Conservation (phyloP, 108 stramenopile genomes). For the Skeletonema marinoi region DNA sequence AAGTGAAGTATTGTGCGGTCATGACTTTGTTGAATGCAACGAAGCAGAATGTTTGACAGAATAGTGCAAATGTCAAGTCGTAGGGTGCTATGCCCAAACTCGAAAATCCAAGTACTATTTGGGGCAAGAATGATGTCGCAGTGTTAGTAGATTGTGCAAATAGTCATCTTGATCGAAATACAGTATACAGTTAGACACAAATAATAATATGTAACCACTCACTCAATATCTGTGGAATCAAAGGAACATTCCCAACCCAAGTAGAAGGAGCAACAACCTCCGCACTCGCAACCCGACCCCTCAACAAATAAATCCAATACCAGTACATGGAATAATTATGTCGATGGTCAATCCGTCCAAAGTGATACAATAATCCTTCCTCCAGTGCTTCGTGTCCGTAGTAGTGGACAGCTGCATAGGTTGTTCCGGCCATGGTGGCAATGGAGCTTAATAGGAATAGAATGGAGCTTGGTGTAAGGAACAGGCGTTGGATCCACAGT, state of each 20-base stretch:
- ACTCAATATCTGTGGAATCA: slow-evolving; percentile 31
- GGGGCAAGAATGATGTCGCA: too few relatives aligned
- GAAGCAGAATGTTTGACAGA: slow-evolving; percentile 93
- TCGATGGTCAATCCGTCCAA: slow-evolving; percentile 93
- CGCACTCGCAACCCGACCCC: slow-evolving; percentile 29
- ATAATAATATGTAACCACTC: background rate
- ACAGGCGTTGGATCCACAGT: slow-evolving; percentile 40
- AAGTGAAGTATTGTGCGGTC: slow-evolving; percentile 98
- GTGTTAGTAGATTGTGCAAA: too few relatives aligned
- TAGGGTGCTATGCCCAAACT: slow-evolving; percentile 75
- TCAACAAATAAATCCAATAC: slow-evolving; percentile 91
- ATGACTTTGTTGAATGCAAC: slow-evolving; percentile 99
- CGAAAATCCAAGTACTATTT: slow-evolving; percentile 60
- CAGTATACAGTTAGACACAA: background rate
- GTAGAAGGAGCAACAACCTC: background rate
- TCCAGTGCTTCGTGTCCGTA: slow-evolving; percentile 84
- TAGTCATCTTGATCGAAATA: too few relatives aligned
- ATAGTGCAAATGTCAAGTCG: slow-evolving; percentile 76
- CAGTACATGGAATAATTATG: slow-evolving; percentile 90
- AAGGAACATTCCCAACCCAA: slow-evolving; percentile 1
- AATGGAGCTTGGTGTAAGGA: slow-evolving; percentile 50
- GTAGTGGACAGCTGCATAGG: slow-evolving; percentile 54
- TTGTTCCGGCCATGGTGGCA: slow-evolving; percentile 55
- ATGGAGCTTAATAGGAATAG: slow-evolving; percentile 71
- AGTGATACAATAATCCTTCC: slow-evolving; percentile 94